phyloP scores from a whole-genome alignment of 345 rosid genomes.

The Firmiana major region DNA sequence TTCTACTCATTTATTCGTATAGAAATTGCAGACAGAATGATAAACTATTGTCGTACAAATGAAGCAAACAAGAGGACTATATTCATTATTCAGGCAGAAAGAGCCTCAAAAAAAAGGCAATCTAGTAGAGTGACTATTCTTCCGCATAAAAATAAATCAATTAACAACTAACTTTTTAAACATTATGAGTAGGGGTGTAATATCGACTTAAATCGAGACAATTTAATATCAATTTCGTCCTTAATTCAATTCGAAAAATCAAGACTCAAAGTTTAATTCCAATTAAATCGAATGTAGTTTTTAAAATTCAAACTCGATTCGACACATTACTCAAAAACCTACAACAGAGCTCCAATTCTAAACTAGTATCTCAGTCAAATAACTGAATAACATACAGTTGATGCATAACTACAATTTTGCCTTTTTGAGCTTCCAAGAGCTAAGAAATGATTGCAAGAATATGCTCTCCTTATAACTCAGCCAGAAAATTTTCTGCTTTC shows the following conservation, averaged over 20 bases:
- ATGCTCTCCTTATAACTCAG: not conserved
- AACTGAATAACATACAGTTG: not conserved
- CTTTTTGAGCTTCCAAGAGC: not conserved
- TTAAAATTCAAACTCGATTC: no score
- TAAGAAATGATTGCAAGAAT: not conserved
- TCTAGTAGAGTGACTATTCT: not conserved
- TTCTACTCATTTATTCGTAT: not conserved
- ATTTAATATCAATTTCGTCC: no score
- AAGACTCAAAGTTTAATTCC: no score
- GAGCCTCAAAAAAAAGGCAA: not conserved
- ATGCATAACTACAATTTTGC: not conserved
- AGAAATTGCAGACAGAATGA: not conserved
- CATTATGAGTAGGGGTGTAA: not conserved
- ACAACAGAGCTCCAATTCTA: no score
- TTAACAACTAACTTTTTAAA: not conserved
- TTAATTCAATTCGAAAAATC: no score
- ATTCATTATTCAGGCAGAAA: not conserved
- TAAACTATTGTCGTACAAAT: not conserved
- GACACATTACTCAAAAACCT: not conserved
- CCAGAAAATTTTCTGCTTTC: not conserved
- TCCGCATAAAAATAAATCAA: not conserved
- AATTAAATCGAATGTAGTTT: no score
- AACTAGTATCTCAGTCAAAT: not conserved
- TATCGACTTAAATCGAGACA: no score
- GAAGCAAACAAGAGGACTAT: not conserved